Base-by-base conservation (phyloP, 495 filamentous ascomycete species). In the Penicillium robsamsonii region DNA sequence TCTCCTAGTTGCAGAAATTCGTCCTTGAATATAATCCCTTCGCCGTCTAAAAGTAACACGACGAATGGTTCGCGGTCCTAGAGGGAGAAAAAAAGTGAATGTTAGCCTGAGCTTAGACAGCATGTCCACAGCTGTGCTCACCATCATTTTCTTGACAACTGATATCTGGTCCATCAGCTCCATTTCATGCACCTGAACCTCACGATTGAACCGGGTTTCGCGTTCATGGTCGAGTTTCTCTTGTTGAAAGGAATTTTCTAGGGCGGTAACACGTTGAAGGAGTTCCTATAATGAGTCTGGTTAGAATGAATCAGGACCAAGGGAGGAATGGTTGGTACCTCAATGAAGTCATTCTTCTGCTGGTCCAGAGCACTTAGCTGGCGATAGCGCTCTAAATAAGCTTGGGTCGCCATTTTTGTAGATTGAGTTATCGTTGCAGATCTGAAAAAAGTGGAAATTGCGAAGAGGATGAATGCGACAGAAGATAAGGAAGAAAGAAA, bases 21-120 rank as follows among this genome's bases (percentile, higher is more conserved):
- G 59, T 91, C 84, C 50, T 84, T 77, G 67, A 95, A 95, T 60
- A 93, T 81, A 62, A 91, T 81, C 27, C 85, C 85, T 63, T 92
- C 86, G 27, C 88, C 89, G 65, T 95, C 90, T 50, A 95, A 80
- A 55, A 95, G 73, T 17, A 90, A 79, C 27, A 89, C 67, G 60
- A 92, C 77, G 64, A 91, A 93, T 9, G 87, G 84, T 75, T 92
- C 87, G 47, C 81, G 82, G 45, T 86, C 86, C 88, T 92, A 66
- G 45, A 53, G 20, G 25, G 41, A 56, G 56, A 38, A 40, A 50
- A 37, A 40, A 50, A 37, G 56, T 40, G 46, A 66, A 69, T 50
- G 67, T 70, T 48, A 69, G 66, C 57, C 44, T 51, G 53, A n/a
- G 25, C 25, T 44, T 46, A 49, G 5, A 31, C 35, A 33, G 8